Evolutionary conservation across 805 yeast genomes (phyloP), one percentile per base, ranked within the genome.

Genomic region (Cyberlindnera petersonii): DNA sequence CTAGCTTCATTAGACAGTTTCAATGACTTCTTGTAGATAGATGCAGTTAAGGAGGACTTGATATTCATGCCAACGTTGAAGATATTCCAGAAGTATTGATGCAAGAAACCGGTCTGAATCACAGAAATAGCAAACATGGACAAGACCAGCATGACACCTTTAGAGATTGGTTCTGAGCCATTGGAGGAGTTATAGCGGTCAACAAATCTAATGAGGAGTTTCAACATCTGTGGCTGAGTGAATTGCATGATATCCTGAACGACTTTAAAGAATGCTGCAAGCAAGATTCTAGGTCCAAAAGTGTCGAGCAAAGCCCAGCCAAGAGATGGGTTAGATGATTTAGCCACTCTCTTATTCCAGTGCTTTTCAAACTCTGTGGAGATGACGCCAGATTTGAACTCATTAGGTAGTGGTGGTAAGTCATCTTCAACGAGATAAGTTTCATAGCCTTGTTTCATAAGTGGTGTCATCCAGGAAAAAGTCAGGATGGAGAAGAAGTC

Each of bases 401-500:
- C 77, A 4, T 62, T 56, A 13, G 98, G 96, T 40, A 93, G 70
- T 14, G 77, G 73, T 19, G 96, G 96, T 47, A 93, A 73, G 61
- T 91, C 97, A 4, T 66, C 65, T 54, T 75, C 62, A 47, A 60
- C 62, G 53, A 79, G 75, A 43, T 50, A 64, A 42, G 79, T 76
- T 28, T 68, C 62, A 53, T 81, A 83, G 18, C 98, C 98, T 33
- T 74, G 74, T 52, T 68, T 75, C 86, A 93, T 88, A 57, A 93
- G 66, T 4, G 79, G 80, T 9, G 89, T 79, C 95, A 93, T 86
- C 98, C 98, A 93, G 21, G 81, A 65, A 60, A 93, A 93, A 0
- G 95, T 81, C 34, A 91, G 66, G 40, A 74, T 68, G 2, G 95
- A 80, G 53, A 91, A 81, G 19, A 89, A 63, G 58, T 89, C 81